These are phyloP conservation scores for Chlorella sp. DNA, from an alignment of 139 green algal genomes.

Conservation along the genomic window DNA sequence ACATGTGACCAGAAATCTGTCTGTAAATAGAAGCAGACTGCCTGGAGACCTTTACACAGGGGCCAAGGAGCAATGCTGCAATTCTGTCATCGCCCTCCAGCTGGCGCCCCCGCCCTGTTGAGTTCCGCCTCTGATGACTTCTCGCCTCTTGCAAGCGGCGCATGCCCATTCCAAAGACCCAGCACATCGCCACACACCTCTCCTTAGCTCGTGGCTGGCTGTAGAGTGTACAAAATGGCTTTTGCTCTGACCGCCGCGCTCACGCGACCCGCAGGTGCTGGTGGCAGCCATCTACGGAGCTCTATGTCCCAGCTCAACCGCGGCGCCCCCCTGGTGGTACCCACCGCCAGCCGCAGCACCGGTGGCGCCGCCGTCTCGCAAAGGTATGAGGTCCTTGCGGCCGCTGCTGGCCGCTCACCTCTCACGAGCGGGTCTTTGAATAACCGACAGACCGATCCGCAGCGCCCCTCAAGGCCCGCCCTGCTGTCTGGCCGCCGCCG, in stretches of 20 bases:
- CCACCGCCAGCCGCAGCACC: not conserved
- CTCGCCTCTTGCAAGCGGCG: too few species aligned
- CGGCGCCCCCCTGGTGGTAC: not conserved
- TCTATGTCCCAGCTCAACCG: not conserved
- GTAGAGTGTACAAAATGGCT: not conserved
- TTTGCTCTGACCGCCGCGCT: not conserved
- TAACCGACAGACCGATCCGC: not conserved
- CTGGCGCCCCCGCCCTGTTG: too few species aligned
- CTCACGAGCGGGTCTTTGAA: not conserved
- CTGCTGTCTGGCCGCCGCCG: not conserved
- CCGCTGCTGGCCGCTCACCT: not conserved
- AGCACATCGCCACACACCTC: too few species aligned
- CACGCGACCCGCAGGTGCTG: not conserved
- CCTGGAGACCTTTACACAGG: too few species aligned
- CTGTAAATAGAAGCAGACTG: too few species aligned
- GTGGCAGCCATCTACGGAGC: not conserved
- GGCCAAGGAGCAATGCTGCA: too few species aligned
- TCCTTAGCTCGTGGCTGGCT: not conserved
- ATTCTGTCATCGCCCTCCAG: too few species aligned
- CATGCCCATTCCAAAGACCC: too few species aligned
- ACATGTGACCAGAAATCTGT: too few species aligned
- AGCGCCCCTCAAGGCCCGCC: not conserved
- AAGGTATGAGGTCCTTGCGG: not conserved
- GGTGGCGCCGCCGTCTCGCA: not conserved
- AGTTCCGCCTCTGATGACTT: too few species aligned